Conservation (phyloP, 305 asterid species). For the Caryopteris hybrid region DNA sequence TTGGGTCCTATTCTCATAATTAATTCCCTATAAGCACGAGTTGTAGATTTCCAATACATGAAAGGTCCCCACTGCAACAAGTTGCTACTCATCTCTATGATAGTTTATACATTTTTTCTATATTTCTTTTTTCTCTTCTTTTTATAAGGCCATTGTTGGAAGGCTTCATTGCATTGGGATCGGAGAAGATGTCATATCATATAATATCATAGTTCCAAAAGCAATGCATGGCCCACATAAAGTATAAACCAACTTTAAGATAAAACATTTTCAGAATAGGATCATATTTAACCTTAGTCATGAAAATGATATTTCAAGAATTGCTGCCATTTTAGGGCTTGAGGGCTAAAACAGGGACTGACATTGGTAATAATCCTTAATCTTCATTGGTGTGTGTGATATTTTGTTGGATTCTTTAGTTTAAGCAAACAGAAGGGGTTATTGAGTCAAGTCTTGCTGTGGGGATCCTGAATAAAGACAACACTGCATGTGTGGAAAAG, state of each 20-base stretch:
- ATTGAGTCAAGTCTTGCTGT: slow-evolving; percentile 19
- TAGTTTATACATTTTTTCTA: neutral
- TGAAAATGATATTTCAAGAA: slow-evolving; percentile 1
- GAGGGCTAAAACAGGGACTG: neutral
- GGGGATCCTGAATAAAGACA: slow-evolving; percentile 45
- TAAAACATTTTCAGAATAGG: slow-evolving; percentile 4
- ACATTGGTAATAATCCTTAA: neutral
- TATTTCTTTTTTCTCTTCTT: slow-evolving; percentile 26
- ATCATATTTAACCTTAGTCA: neutral
- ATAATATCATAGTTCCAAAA: slow-evolving; percentile 18
- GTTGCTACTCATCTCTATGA: slow-evolving; percentile 21
- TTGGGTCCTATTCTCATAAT: slow-evolving; percentile 11
- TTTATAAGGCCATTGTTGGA: slow-evolving; percentile 26
- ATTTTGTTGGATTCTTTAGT: slow-evolving; percentile 3
- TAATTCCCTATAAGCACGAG: slow-evolving; percentile 9
- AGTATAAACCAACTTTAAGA: neutral
- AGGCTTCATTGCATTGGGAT: slow-evolving; percentile 40
- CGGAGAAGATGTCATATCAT: slow-evolving; percentile 19
- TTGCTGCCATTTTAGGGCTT: neutral
- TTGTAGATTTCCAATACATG: neutral
- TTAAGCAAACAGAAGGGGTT: neutral
- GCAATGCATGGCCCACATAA: slow-evolving; percentile 25
- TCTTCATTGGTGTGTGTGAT: slow-evolving; percentile 15
- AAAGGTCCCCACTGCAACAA: slow-evolving; percentile 33
- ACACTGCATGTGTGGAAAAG: slow-evolving; percentile 50